These are phyloP conservation scores for Russula sp. DNA, from an alignment of 768 basidiomycete species.

Conservation along the genomic window DNA sequence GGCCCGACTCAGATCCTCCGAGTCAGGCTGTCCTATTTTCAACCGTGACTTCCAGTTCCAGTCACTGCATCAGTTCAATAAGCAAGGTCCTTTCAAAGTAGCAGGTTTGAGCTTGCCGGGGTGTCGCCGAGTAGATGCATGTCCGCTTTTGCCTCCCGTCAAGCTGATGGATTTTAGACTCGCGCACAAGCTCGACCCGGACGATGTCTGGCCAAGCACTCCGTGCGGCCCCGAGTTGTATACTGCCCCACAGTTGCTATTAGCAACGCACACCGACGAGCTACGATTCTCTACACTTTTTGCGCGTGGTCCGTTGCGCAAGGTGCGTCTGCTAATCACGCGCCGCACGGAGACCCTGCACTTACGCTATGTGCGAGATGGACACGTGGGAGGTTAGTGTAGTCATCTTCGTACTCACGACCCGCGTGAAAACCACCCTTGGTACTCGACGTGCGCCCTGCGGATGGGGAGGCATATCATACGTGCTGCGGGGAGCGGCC, in stretches of 20 bases:
- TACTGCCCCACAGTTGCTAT: constrained; percentile 72
- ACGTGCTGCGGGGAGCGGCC: constrained; percentile 67
- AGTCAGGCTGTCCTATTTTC: no score
- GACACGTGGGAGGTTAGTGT: constrained; percentile 89
- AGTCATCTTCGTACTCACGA: constrained; percentile 70
- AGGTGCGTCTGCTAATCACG: constrained; percentile 30
- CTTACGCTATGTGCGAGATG: constrained; percentile 78
- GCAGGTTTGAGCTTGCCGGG: no score
- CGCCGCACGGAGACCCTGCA: constrained; percentile 34
- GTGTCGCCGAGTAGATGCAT: no score
- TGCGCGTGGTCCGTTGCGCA: constrained; percentile 13
- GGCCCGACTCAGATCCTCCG: no score
- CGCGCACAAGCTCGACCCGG: constrained; percentile 72
- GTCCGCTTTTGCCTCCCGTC: constrained; percentile 39
- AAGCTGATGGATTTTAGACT: constrained; percentile 87
- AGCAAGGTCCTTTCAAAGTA: constrained; percentile 41
- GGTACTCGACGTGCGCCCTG: constrained; percentile 25
- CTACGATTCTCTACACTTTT: constrained; percentile 20
- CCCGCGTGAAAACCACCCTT: constrained; percentile 40
- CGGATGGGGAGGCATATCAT: constrained; percentile 33
- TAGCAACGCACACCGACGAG: constrained; percentile 28
- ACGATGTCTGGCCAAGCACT: constrained; percentile 56
- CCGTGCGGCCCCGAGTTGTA: constrained; percentile 87
- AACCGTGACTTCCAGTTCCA: no score
- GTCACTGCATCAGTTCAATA: constrained; percentile 7